phyloP scores from a whole-genome alignment of 78 protist species.

The Andalucia godoyi region DNA sequence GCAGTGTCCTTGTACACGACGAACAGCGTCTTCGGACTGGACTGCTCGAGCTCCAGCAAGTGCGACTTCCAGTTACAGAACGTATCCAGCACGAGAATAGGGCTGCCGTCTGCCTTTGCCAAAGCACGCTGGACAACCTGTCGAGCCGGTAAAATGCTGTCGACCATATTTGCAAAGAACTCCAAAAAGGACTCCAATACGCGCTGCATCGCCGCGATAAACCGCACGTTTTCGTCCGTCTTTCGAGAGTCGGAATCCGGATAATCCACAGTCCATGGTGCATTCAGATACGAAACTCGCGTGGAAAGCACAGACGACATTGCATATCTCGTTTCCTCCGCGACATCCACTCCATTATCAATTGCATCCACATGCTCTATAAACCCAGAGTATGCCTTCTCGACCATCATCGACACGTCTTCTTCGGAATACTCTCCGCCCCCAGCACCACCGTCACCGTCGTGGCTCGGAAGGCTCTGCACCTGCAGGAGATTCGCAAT shows the following conservation, averaged over 20 bases:
- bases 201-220: slow-evolving; percentile 45
- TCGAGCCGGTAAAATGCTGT: slow-evolving; percentile 65
- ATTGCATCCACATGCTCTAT: slow-evolving; percentile 68
- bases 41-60: slow-evolving; percentile 47
- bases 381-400: slow-evolving; percentile 15
- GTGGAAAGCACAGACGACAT: slow-evolving; percentile 14
- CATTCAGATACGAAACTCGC: slow-evolving; percentile 36
- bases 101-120: slow-evolving; percentile 21
- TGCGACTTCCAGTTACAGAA: slow-evolving; percentile 74
- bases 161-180: neutral
- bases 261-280: neutral
- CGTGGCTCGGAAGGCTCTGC: too few relatives aligned
- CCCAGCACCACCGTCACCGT: too few relatives aligned
- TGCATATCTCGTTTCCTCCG: slow-evolving; percentile 4
- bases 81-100: slow-evolving; percentile 27
- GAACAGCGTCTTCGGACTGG: slow-evolving; percentile 5
- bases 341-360: slow-evolving; percentile 61
- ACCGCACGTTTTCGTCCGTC: neutral
- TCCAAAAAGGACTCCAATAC: slow-evolving; percentile 13
- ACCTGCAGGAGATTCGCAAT: slow-evolving; percentile 10
- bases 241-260: neutral
- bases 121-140: slow-evolving; percentile 36
- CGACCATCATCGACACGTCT: slow-evolving; percentile 17
- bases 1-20: slow-evolving; percentile 40
- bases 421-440: neutral